Evolutionary conservation across 176 grass and related monocot species (phyloP).

Genomic region (Musa schizocarpa): DNA sequence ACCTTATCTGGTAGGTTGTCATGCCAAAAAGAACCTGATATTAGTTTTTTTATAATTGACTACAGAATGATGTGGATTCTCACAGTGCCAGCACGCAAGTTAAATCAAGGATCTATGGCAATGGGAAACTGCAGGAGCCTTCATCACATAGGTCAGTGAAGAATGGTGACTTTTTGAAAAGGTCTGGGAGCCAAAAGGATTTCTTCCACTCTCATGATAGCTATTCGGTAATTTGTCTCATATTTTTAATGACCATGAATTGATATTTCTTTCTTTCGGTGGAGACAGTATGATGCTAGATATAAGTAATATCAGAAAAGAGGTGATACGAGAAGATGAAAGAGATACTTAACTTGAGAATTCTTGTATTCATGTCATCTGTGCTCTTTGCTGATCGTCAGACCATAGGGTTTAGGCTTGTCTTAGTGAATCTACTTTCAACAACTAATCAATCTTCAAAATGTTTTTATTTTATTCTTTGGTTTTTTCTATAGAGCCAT

Average conservation of each 20-base stretch:
- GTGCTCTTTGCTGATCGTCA: not conserved
- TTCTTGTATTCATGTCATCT: not conserved
- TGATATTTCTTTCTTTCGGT: not conserved
- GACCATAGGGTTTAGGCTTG: not conserved
- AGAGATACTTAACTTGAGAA: not conserved
- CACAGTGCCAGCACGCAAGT: constrained; percentile 23
- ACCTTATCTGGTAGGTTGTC: not conserved
- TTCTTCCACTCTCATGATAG: constrained; percentile 60
- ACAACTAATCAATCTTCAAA: not conserved
- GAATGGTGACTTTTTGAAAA: constrained; percentile 33
- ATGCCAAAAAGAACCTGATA: not conserved
- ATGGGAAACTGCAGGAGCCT: constrained; percentile 20
- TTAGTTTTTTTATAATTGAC: constrained; percentile 17
- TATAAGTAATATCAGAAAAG: not conserved
- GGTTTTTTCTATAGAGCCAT: constrained; percentile 49
- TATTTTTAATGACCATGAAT: not conserved
- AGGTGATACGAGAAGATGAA: not conserved
- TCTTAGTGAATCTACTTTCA: not conserved
- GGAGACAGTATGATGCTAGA: too few relatives aligned
- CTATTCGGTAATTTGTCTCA: constrained; percentile 45
- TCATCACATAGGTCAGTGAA: constrained; percentile 46
- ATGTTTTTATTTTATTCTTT: not conserved
- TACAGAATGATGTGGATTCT: constrained; percentile 59
- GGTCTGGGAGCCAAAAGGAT: constrained; percentile 69
- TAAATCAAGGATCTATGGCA: constrained; percentile 30